A percentile compares a stretch with the other conserved stretches of the same genome.
phyloP scores from a whole-genome alignment of 176 grass and related monocot genomes.

The Avena insularis region DNA sequence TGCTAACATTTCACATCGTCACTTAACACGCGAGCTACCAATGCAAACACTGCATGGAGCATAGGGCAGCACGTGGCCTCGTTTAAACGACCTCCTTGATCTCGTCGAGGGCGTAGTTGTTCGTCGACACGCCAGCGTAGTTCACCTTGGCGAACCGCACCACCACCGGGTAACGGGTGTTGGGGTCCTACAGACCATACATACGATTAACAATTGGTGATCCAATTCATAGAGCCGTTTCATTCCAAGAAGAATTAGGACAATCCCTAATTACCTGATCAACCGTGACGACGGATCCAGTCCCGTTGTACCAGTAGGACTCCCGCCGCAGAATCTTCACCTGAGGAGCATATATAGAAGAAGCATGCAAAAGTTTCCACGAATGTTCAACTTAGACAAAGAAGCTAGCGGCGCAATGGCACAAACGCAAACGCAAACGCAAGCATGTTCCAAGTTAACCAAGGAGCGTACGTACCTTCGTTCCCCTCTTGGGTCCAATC shows the following conservation, averaged over 20 bases:
- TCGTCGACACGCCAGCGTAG: slow-evolving; percentile 89
- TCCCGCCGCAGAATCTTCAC: slow-evolving; percentile 96
- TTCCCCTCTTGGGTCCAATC: slow-evolving; percentile 82
- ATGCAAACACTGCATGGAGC: background rate
- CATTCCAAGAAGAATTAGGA: background rate
- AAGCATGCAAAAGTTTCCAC: background rate
- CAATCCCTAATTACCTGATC: slow-evolving; percentile 64
- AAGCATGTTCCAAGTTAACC: background rate
- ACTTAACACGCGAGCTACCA: slow-evolving; percentile 5
- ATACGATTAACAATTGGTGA: background rate
- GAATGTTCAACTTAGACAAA: background rate
- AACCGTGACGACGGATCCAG: slow-evolving; percentile 75
- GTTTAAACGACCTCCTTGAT: slow-evolving; percentile 70
- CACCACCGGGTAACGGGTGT: slow-evolving; percentile 78
- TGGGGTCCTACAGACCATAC: slow-evolving; percentile 61
- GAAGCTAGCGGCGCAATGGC: background rate
- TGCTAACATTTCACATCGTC: slow-evolving; percentile 13
- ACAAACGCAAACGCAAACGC: too few relatives aligned
- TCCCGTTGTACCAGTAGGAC: slow-evolving; percentile 96
- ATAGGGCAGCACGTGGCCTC: background rate
- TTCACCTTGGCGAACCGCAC: slow-evolving; percentile 89
- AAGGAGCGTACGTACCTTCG: slow-evolving; percentile 47
- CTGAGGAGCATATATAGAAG: slow-evolving; percentile 39
- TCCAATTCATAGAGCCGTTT: background rate
- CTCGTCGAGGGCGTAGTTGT: slow-evolving; percentile 95